Evolutionary conservation across 352 stramenopile genomes (phyloP).

Genomic region (Plasmopara muralis): DNA sequence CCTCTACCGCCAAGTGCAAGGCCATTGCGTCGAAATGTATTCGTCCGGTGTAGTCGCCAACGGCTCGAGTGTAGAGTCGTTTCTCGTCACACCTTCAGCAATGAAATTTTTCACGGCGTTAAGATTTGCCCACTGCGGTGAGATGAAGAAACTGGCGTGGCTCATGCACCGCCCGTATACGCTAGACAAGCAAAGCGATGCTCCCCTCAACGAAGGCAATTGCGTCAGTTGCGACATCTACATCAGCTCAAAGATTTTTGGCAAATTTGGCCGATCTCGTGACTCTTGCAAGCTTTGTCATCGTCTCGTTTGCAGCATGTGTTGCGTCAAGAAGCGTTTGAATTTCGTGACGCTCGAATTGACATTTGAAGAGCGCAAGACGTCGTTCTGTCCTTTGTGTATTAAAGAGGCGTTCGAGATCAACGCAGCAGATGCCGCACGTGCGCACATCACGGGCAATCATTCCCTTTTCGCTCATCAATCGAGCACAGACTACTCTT

Average conservation of each 20-base stretch:
- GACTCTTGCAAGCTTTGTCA: conserved; percentile 35
- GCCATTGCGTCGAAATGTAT: conserved; percentile 26
- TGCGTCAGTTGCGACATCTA: conserved; percentile 26
- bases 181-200: conserved; percentile 21
- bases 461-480: conserved; percentile 23
- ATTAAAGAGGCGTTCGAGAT: conserved; percentile 33
- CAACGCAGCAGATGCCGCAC: conserved; percentile 24
- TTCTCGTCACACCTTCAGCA: conserved; percentile 20
- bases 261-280: conserved; percentile 25
- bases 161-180: conserved; percentile 27
- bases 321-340: conserved; percentile 31
- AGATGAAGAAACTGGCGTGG: conserved; percentile 41
- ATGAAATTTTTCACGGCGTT: conserved; percentile 31
- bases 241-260: conserved; percentile 29
- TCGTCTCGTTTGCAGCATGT: conserved; percentile 24
- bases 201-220: conserved; percentile 19
- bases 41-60: conserved; percentile 22
- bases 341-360: conserved; percentile 31
- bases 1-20: conserved; percentile 26
- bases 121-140: conserved; percentile 27
- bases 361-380: conserved; percentile 34
- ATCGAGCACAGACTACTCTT: conserved; percentile 27
- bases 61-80: conserved; percentile 22
- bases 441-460: conserved; percentile 22
- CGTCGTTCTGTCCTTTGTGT: conserved; percentile 25